Conservation (phyloP, 768 basidiomycete species). For the Austroboletus eburneus region DNA sequence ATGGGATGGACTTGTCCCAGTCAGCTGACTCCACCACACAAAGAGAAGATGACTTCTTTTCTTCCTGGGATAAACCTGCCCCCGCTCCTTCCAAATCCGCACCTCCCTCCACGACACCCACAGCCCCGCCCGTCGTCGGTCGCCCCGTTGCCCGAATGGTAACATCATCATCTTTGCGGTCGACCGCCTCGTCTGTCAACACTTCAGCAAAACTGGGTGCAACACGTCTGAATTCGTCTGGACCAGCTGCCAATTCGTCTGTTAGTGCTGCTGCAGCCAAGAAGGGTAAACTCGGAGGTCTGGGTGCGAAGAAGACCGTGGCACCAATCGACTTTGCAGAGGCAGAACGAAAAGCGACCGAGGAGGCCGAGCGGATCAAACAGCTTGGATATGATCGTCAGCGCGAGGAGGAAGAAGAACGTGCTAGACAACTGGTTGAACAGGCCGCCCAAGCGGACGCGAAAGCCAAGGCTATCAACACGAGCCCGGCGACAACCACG, state of each 20-base stretch:
- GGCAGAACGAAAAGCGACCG: conserved; percentile 83
- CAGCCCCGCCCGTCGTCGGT: conserved; percentile 58
- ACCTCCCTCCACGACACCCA: conserved; percentile 46
- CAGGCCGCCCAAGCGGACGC: conserved; percentile 31
- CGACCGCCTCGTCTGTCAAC: conserved; percentile 34
- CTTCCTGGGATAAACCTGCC: conserved; percentile 88
- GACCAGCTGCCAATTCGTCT: conserved; percentile 28
- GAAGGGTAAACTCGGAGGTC: conserved; percentile 68
- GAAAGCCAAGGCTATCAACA: conserved; percentile 28
- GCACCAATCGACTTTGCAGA: conserved; percentile 88
- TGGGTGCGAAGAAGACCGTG: conserved; percentile 86
- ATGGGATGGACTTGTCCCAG: conserved; percentile 59
- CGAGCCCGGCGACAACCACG: conserved; percentile 21
- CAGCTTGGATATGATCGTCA: conserved; percentile 89
- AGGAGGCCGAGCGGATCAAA: conserved; percentile 90
- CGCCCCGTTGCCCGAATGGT: conserved; percentile 56
- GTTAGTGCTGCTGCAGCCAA: conserved; percentile 37
- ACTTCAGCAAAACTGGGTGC: conserved; percentile 38
- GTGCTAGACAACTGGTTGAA: conserved; percentile 59
- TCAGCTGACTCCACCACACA: conserved; percentile 39
- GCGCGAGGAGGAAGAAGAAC: conserved; percentile 80
- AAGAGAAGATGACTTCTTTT: conserved; percentile 91
- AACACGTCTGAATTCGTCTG: conserved; percentile 41
- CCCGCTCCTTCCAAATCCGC: conserved; percentile 52
- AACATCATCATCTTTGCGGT: conserved; percentile 59